These are phyloP conservation scores for Cystobasidium tubakii DNA, from an alignment of 768 basidiomycete genomes.

Conservation along the genomic window DNA sequence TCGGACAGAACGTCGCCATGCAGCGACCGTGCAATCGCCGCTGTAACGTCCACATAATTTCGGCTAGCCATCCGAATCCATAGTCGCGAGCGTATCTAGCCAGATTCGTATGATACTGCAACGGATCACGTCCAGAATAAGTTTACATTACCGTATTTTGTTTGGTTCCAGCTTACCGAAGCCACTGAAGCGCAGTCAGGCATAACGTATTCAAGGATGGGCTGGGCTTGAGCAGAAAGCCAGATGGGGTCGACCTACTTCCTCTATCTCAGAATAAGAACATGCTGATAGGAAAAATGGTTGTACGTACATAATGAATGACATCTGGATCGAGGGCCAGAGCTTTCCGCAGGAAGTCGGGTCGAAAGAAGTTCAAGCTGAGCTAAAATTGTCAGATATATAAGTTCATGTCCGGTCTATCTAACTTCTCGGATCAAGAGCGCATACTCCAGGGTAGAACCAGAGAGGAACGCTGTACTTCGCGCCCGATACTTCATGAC, in stretches of 20 bases:
- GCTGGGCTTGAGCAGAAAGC: conserved; percentile 52
- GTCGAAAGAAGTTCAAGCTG: conserved; percentile 53
- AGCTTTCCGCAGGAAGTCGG: conserved; percentile 49
- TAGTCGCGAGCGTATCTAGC: conserved; percentile 53
- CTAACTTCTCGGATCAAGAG: background rate
- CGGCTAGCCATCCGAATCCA: conserved; percentile 51
- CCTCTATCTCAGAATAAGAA: background rate
- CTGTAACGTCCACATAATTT: conserved; percentile 50
- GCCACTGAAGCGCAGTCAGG: conserved; percentile 17
- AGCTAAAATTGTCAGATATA: conserved; percentile 24
- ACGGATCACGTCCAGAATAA: too few species aligned
- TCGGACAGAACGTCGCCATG: conserved; percentile 52
- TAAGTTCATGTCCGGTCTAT: too few species aligned
- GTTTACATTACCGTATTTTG: too few species aligned
- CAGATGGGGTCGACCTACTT: conserved; percentile 53
- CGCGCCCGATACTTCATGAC: conserved; percentile 52
- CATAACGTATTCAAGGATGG: conserved; percentile 43
- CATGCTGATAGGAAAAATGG: background rate
- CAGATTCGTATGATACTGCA: conserved; percentile 51
- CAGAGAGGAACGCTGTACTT: conserved; percentile 50
- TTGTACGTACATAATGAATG: conserved; percentile 49
- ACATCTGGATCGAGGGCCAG: conserved; percentile 51
- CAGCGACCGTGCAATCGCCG: conserved; percentile 43
- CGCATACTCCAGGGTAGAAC: conserved; percentile 50
- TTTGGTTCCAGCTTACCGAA: conserved; percentile 3